Conservation (phyloP, 768 basidiomycete genomes). For the Leucocoprinus leucothites region DNA sequence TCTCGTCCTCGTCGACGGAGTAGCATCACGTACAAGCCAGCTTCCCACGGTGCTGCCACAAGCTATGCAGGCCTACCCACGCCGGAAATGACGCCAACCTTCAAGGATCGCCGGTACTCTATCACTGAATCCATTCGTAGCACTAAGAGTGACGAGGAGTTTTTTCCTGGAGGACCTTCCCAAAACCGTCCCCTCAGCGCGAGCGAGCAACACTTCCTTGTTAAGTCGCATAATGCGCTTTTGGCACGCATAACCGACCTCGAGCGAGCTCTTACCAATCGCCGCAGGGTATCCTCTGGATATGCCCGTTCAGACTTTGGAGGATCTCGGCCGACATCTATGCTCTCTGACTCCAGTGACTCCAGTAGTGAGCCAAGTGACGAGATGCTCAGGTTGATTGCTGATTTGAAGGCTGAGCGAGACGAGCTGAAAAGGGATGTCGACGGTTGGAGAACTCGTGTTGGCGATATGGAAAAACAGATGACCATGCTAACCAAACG, state of each 20-base stretch:
- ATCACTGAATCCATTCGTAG: conserved; percentile 25
- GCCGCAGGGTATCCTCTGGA: conserved; percentile 31
- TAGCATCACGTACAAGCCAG: conserved; percentile 73
- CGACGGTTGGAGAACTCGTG: conserved; percentile 80
- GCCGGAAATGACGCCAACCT: conserved; percentile 71
- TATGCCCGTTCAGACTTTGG: conserved; percentile 27
- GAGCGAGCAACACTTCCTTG: conserved; percentile 83
- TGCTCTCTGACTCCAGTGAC: conserved; percentile 43
- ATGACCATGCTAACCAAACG: conserved; percentile 60
- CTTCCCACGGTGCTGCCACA: conserved; percentile 34
- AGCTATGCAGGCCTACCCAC: conserved; percentile 55
- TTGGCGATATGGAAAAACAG: conserved; percentile 73
- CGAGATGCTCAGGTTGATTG: conserved; percentile 73
- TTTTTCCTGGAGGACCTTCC: conserved; percentile 37
- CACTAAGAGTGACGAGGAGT: conserved; percentile 39
- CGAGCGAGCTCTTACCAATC: conserved; percentile 61
- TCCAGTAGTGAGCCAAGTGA: conserved; percentile 55
- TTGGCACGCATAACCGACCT: conserved; percentile 80
- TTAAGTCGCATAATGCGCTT: conserved; percentile 80
- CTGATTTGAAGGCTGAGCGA: conserved; percentile 82
- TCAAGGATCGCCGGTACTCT: conserved; percentile 28
- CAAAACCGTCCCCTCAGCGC: conserved; percentile 55
- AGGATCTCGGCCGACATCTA: conserved; percentile 50
- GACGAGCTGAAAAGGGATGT: conserved; percentile 88
- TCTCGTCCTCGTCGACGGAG: conserved; percentile 49